A percentile compares a stretch with the other conserved stretches of the same genome.
Evolutionary conservation across 306 rosid genomes (phyloP).

Genomic region (Cicer bijugum): DNA sequence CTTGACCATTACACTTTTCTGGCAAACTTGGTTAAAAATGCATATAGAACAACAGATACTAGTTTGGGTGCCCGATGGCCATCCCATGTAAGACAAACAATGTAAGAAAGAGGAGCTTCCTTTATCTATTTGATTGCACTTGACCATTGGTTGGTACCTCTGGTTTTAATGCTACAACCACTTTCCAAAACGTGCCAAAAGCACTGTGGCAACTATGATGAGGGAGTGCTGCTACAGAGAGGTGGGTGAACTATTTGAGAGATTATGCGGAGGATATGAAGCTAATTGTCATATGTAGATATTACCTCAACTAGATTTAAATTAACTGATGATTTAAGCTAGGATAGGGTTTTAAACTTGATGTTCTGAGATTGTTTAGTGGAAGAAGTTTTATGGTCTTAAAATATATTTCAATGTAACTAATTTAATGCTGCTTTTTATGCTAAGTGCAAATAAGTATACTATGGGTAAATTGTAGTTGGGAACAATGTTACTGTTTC

Average conservation of each 20-base stretch:
- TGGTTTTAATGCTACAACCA: background rate
- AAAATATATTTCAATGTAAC: background rate
- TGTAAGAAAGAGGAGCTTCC: background rate
- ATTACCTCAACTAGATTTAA: conserved; percentile 8
- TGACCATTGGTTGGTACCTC: background rate
- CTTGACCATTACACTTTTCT: background rate
- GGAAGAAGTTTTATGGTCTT: background rate
- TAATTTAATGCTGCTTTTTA: conserved; percentile 9
- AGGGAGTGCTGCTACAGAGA: background rate
- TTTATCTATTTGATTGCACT: background rate
- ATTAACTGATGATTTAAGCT: background rate
- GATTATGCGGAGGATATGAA: background rate
- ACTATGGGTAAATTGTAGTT: conserved; percentile 1
- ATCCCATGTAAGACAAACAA: conserved; percentile 6
- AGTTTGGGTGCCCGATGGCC: background rate
- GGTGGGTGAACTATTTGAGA: conserved; percentile 7
- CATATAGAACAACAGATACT: background rate
- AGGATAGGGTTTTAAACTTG: background rate
- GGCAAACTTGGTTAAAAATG: background rate
- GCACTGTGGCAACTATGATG: background rate
- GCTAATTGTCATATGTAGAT: background rate
- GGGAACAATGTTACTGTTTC: conserved; percentile 19
- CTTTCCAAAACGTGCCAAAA: background rate
- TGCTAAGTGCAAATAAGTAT: background rate
- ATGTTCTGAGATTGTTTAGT: background rate